These are phyloP conservation scores for Penicillium paneum DNA, from an alignment of 2,329 filamentous ascomycete species.

Conservation along the genomic window DNA sequence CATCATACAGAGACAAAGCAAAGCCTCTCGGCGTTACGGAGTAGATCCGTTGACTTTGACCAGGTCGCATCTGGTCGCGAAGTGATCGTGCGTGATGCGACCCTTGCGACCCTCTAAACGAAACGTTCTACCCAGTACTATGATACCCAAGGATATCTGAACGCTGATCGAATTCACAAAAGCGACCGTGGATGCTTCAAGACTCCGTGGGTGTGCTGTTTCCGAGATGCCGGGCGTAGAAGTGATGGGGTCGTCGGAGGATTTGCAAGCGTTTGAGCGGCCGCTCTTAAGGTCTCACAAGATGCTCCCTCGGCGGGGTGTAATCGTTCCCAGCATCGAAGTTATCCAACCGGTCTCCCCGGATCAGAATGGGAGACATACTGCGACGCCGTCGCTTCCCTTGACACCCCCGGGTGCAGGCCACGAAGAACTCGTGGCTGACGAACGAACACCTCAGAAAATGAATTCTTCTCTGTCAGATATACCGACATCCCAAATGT, in stretches of 20 bases:
- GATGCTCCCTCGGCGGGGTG: slow-evolving; percentile 37
- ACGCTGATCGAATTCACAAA: background rate
- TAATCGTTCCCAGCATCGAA: slow-evolving; percentile 24
- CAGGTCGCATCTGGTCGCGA: slow-evolving; percentile 6
- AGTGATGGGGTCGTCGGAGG: slow-evolving; percentile 27
- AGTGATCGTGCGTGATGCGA: slow-evolving; percentile 12
- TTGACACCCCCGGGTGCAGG: slow-evolving; percentile 38
- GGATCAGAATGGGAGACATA: slow-evolving; percentile 24
- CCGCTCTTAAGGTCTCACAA: slow-evolving; percentile 42
- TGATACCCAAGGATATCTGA: background rate
- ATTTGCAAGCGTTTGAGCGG: slow-evolving; percentile 28
- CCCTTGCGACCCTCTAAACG: slow-evolving; percentile 5
- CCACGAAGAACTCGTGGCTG: slow-evolving; percentile 21
- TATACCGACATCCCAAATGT: slow-evolving; percentile 25
- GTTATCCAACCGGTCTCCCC: slow-evolving; percentile 24
- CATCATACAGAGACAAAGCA: slow-evolving; percentile 13
- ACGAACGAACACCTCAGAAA: slow-evolving; percentile 23
- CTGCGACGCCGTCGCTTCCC: slow-evolving; percentile 33
- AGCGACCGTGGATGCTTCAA: slow-evolving; percentile 7
- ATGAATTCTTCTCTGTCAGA: slow-evolving; percentile 26
- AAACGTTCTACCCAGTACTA: slow-evolving; percentile 3
- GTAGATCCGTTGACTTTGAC: slow-evolving; percentile 8
- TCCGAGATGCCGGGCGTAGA: slow-evolving; percentile 33
- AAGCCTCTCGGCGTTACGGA: background rate
- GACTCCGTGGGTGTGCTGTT: background rate